Evolutionary conservation across 129 eudicot species (phyloP).

Genomic region (Gnaphalium uliginosum): DNA sequence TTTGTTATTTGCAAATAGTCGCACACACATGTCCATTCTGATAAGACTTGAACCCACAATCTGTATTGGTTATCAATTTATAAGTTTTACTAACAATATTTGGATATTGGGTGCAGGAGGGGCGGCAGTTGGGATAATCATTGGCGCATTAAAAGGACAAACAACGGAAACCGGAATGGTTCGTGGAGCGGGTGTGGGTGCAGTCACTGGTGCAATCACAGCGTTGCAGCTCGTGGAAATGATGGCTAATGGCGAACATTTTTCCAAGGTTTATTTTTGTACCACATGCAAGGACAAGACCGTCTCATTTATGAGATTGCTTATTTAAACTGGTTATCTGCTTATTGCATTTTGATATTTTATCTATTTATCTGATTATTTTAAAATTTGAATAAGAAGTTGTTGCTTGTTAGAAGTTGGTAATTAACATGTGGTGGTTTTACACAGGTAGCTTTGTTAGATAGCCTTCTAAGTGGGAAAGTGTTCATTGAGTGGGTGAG

Average conservation of each 20-base stretch:
- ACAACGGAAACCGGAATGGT: slow-evolving; percentile 77
- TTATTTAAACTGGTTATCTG: neutral
- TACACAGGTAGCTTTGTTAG: slow-evolving; percentile 66
- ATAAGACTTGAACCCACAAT: neutral
- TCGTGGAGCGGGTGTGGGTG: slow-evolving; percentile 77
- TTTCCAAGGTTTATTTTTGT: slow-evolving; percentile 57
- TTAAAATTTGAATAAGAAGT: neutral
- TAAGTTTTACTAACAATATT: neutral
- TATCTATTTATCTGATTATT: neutral
- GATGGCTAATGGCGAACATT: slow-evolving; percentile 59
- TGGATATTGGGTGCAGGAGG: slow-evolving; percentile 52
- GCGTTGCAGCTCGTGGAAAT: slow-evolving; percentile 72
- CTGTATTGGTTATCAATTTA: too few relatives aligned
- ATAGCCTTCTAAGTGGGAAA: slow-evolving; percentile 77
- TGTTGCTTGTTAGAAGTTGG: neutral
- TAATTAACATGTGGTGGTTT: slow-evolving; percentile 6
- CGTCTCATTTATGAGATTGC: neutral
- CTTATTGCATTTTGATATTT: too few relatives aligned
- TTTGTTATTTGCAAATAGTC: neutral
- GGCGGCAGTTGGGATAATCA: slow-evolving; percentile 57
- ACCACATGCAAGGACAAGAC: neutral
- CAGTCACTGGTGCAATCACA: slow-evolving; percentile 71
- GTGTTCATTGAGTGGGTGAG: slow-evolving; percentile 83
- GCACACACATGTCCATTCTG: too few relatives aligned
- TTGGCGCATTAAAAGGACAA: slow-evolving; percentile 83